A percentile compares a stretch with the other conserved stretches of the same genome.
Evolutionary conservation across 176 grass and related monocot species (phyloP).

Genomic region (Olyra latifolia): DNA sequence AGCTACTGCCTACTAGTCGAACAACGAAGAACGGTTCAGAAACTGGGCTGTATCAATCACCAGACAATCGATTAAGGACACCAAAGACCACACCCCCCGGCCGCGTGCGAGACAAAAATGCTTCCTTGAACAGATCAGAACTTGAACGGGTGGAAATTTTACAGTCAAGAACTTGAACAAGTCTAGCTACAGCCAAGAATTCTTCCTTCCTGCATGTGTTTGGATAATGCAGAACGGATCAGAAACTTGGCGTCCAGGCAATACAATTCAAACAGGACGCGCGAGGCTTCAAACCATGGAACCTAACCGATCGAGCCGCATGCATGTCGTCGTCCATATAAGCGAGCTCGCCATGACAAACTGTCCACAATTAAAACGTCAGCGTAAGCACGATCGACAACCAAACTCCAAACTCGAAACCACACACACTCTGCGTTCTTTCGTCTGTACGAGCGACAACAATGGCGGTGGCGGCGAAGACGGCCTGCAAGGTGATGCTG

Average conservation of each 20-base stretch:
- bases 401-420: not conserved
- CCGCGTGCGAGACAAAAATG: not conserved
- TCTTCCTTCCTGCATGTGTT: not conserved
- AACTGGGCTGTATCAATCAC: not conserved
- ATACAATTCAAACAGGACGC: not conserved
- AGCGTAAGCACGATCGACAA: not conserved
- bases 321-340: conserved; percentile 1
- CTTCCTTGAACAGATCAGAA: too few species aligned
- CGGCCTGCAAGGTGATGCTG: not conserved
- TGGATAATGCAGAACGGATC: not conserved
- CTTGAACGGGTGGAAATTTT: not conserved
- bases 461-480: not conserved
- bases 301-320: not conserved
- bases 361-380: not conserved
- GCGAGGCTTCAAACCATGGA: not conserved
- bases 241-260: not conserved
- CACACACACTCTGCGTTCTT: not conserved
- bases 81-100: not conserved
- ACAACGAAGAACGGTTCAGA: not conserved
- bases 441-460: not conserved
- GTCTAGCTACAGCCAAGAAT: not conserved
- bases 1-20: not conserved
- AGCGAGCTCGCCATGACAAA: not conserved
- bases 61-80: not conserved
- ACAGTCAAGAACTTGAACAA: not conserved